Evolutionary conservation across 306 rosid genomes (phyloP), one percentile per base, ranked within the genome.

Genomic region (Macrotyloma uniflorum): DNA sequence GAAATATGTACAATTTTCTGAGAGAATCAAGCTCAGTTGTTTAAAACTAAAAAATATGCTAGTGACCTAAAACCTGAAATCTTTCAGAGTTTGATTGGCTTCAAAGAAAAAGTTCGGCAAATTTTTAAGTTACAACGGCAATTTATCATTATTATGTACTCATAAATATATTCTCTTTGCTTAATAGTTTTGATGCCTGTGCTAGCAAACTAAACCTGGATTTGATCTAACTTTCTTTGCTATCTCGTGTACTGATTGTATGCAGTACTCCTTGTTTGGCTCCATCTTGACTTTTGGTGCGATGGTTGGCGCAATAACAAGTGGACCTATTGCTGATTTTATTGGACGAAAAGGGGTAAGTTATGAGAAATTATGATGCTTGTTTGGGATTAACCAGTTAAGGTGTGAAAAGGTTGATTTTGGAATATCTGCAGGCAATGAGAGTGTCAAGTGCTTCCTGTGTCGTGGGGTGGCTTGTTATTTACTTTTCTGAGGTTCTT

Each of bases 271-370:
- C 58, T 72, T 95, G 67, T 91, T 95, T 73, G 99, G 99, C 59
- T 95, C 98, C 85, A 85, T 95, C 73, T 80, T 95, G 86, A 93
- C 99, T 45, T 90, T 95, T 59, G 98, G 98, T 38, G 98, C 98
- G 1, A 95, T 95, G 98, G 80, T 92, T 51, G 98, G 99, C 0
- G 99, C 99, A 51, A 91, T 93, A 33, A 91, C 97, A 23, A 91
- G 94, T 20, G 98, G 98, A 11, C 90, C 89, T 22, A 85, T 95
- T 33, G 88, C 89, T 3, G 97, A 92, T 85, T 73, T 73, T 28
- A 5, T 90, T 45, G 98, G 98, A 69, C 75, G 93, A 45, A 95
- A 92, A 88, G 89, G 98, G 87, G 98, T 95, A 79, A 62, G 86
- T 51, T 75, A 2, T 35, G 8, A 36, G 38, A 68, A 24, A 66